These are phyloP conservation scores for Raphanus sativus DNA, from an alignment of 345 rosid genomes.

Conservation along the genomic window DNA sequence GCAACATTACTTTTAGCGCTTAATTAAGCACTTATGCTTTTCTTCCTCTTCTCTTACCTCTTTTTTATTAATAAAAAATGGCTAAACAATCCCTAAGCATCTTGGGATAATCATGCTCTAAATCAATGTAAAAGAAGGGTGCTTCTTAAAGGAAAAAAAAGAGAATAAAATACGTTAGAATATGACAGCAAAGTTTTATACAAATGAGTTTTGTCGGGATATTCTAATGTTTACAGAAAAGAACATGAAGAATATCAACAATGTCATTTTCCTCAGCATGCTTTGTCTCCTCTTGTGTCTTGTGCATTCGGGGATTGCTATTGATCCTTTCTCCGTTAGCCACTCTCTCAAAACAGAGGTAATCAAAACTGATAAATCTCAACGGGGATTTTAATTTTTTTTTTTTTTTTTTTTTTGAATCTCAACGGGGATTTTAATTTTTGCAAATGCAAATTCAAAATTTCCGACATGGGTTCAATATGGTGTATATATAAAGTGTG, in stretches of 20 bases:
- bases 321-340: constrained; percentile 40
- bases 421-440: background rate
- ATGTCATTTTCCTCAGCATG: constrained; percentile 20
- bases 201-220: constrained; percentile 7
- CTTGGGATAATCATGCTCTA: too few species aligned
- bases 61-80: too few species aligned
- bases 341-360: constrained; percentile 62
- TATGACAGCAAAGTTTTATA: constrained; percentile 2
- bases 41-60: too few species aligned
- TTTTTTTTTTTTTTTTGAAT: too few species aligned
- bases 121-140: background rate
- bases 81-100: too few species aligned
- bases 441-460: background rate
- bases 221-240: constrained; percentile 6
- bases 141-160: background rate
- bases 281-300: constrained; percentile 13
- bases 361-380: constrained; percentile 8
- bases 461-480: background rate
- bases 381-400: background rate
- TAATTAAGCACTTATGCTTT: too few species aligned
- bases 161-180: background rate
- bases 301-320: constrained; percentile 34
- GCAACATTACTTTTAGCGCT: too few species aligned
- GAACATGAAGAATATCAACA: constrained; percentile 16
- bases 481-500: constrained; percentile 50